Base-by-base conservation (phyloP, 805 yeast species). In the Metschnikowia borealis region DNA sequence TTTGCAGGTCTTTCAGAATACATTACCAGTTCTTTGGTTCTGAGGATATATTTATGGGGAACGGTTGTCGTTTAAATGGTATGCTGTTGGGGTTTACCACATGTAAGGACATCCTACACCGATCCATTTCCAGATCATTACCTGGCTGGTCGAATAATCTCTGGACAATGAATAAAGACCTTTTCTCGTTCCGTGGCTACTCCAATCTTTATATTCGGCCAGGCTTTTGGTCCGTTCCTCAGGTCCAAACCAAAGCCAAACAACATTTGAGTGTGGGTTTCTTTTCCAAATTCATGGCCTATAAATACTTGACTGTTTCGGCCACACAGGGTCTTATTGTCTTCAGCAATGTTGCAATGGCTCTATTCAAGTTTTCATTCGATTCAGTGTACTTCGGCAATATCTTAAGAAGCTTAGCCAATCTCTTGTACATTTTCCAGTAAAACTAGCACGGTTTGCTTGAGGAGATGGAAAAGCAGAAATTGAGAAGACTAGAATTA, bases 371-470 rank as follows among this genome's bases (percentile, higher is more conserved):
- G 37, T 38, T 47, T 6, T 57, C 61, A 5, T 54, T 61, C 11
- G 55, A 61, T 33, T 57, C 68, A 6, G 47, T 55, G 0, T 48
- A 21, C 29, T 64, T 67, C 42, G 58, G 62, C 14, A 54, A 69
- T 8, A 81, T 89, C 2, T 89, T 97, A 0, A 81, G 99, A 65
- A 78, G 98, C 59, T 75, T 91, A 60, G 97, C 97, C 0, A 94
- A 94, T 62, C 66, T 88, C 14, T 83, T 95, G 1, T 94, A 94
- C 59, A 87, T 89, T 2, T 60, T 87, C 26, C 26, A 21, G 26
- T 6, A 6, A 21, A 21, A 21, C 3, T 21, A 21, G 26, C 26
- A 6, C 6, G 26, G 26, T 21, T 21, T 21, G 2, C 8, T 21
- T 21, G 8, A 8, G 26, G 26, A 21, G 26, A 2, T 21, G 8